Conservation (phyloP, 192 early-diverging fungal genomes). For the Physocladia obscura region DNA sequence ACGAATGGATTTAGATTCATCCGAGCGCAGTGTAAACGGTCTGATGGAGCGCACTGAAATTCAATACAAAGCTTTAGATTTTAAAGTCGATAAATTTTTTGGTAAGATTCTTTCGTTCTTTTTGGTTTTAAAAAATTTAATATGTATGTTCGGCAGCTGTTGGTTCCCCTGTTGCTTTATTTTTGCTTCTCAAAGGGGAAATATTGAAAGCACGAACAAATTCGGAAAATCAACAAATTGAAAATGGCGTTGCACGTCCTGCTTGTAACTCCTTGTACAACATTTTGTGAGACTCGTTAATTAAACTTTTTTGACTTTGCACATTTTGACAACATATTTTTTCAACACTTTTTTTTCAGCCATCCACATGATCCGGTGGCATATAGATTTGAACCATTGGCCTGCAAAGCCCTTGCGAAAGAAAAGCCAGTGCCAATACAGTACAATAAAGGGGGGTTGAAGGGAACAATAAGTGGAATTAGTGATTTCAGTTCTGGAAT, state of each 20-base stretch:
- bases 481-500: slow-evolving; percentile 69
- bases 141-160: too few species aligned
- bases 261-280: slow-evolving; percentile 76
- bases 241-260: slow-evolving; percentile 46
- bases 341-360: too few species aligned
- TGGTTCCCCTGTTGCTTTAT: slow-evolving; percentile 81
- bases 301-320: too few species aligned
- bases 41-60: slow-evolving; percentile 40
- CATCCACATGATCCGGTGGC: slow-evolving; percentile 65
- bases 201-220: slow-evolving; percentile 45
- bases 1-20: background rate
- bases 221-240: slow-evolving; percentile 12
- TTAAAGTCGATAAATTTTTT: slow-evolving; percentile 75
- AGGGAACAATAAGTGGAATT: slow-evolving; percentile 59
- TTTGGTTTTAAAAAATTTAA: too few species aligned
- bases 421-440: slow-evolving; percentile 72
- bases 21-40: slow-evolving; percentile 28
- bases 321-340: too few species aligned
- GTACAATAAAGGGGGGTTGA: slow-evolving; percentile 82
- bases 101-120: too few species aligned
- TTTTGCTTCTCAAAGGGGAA: slow-evolving; percentile 73
- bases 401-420: slow-evolving; percentile 55
- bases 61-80: slow-evolving; percentile 53
- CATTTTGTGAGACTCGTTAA: too few species aligned
- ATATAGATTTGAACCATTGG: slow-evolving; percentile 71